Evolutionary conservation across 148 eudicot genomes (phyloP), one percentile per base, ranked within the genome.

Genomic region (Persicaria tinctoria): DNA sequence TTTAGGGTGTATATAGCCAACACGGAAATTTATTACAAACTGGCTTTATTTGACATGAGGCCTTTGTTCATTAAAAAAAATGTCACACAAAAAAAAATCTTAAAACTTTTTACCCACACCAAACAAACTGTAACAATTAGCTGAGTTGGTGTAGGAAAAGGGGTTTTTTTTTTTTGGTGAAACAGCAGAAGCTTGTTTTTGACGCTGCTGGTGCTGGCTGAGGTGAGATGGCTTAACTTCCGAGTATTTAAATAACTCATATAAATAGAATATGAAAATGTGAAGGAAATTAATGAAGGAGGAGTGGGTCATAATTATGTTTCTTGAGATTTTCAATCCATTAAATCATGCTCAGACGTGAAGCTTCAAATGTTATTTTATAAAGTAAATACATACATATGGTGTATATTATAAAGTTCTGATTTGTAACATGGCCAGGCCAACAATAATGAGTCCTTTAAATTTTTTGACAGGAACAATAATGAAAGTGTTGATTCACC

Each of bases 321-420:
- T 59, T 59, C 66, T 59, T 59, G 66, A 59, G 66, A 59, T 59
- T 59, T 59, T 59, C 4, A 23, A 59, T 59, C 11, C 11, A 59
- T 59, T 16, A 59, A 18, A 59, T 59, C 66, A 59, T 59, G 66
- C 66, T 59, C 12, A 59, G 66, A 59, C 66, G 66, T 59, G 66
- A 59, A 20, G 27, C 66, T 59, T 1, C 41, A 59, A 20, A 59
- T 6, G 6, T 20, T 59, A 59, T 3, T 59, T 50, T 50, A 50
- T 50, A 8, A 8, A 50, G 12, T 50, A 50, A 0, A 50, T 50
- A 50, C 1, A 8, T 0, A 8, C 0, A 12, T 50, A 50, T 50
- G 1, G 9, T 50, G 12, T 8, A 23, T 23, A 23, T 23, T 50
- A 6, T 50, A 0, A 55, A n/a, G 7, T 55, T 55, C 20, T 55